Percentiles rank a stretch among this genome's conserved stretches.
Evolutionary conservation across 345 rosid genomes (phyloP).

Genomic region (Heritiera littoralis): DNA sequence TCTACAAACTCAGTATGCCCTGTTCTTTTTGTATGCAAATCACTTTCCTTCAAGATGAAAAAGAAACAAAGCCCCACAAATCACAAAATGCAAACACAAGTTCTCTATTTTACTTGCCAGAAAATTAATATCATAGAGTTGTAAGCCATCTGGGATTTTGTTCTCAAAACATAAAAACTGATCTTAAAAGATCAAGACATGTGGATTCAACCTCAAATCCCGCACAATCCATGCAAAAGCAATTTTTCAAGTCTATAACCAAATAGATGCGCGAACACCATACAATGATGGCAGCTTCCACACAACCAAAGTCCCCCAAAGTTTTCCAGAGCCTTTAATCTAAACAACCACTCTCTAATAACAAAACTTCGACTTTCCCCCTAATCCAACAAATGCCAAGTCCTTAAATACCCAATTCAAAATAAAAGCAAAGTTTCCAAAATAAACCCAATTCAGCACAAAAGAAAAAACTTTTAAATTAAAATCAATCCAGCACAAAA

Average conservation of each 20-base stretch:
- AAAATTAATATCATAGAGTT: not conserved
- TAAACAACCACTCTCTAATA: not conserved
- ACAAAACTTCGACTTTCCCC: not conserved
- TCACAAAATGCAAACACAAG: not conserved
- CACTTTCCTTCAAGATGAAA: slow-evolving; percentile 68
- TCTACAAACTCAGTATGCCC: slow-evolving; percentile 91
- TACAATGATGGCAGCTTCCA: not conserved
- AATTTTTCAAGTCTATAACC: not conserved
- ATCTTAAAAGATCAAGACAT: not conserved
- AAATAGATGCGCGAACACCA: not conserved
- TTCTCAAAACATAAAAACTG: not conserved
- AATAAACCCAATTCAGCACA: not conserved
- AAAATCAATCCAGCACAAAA: not conserved
- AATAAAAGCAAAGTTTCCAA: not conserved
- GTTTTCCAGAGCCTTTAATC: not conserved
- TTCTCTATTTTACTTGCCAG: not conserved
- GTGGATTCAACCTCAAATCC: not conserved
- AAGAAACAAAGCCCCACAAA: slow-evolving; percentile 20
- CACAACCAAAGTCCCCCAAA: not conserved
- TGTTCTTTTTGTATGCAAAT: slow-evolving; percentile 94
- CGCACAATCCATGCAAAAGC: not conserved
- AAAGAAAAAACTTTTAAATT: not conserved
- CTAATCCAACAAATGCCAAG: not conserved
- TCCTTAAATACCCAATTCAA: not conserved
- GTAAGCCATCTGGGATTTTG: not conserved